phyloP scores from a whole-genome alignment of 208 protist species.

The Leishmania guyanensis region DNA sequence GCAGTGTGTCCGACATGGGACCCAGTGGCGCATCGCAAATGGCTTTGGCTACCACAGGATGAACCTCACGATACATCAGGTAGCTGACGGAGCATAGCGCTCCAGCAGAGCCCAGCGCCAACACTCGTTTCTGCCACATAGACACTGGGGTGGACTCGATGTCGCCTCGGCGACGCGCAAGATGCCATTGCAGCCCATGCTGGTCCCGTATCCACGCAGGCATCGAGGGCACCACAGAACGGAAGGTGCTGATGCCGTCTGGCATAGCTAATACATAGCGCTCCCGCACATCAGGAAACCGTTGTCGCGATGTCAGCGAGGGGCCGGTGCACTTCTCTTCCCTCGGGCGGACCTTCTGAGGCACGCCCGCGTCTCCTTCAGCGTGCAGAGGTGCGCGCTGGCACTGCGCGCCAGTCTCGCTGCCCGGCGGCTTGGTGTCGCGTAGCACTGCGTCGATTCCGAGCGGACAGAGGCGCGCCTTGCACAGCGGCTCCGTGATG shows the following conservation, averaged over 20 bases:
- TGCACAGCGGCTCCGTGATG: constrained; percentile 1
- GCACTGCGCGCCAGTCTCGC: not conserved
- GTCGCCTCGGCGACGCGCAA: not conserved
- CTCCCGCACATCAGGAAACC: not conserved
- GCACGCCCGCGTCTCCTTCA: not conserved
- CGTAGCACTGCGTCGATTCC: constrained; percentile 7
- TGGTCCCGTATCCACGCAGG: constrained; percentile 16
- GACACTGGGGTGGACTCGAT: not conserved
- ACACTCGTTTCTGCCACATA: not conserved
- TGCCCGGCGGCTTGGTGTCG: not conserved
- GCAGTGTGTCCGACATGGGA: constrained; percentile 16
- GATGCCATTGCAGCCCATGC: constrained; percentile 5
- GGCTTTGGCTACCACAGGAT: constrained; percentile 11
- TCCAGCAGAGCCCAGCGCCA: constrained; percentile 9
- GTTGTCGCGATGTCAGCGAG: not conserved
- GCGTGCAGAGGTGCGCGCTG: too few relatives aligned
- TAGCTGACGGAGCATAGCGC: not conserved
- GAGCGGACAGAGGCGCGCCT: not conserved
- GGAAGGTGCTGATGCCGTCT: not conserved
- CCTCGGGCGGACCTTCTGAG: too few relatives aligned
- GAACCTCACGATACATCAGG: constrained; percentile 7
- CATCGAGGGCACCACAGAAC: not conserved
- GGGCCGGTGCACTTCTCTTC: not conserved
- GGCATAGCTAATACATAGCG: not conserved
- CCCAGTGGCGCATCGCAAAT: constrained; percentile 7